These are phyloP conservation scores for Rhodotorula glutinis DNA, from an alignment of 1,284 basidiomycete genomes.

Conservation along the genomic window DNA sequence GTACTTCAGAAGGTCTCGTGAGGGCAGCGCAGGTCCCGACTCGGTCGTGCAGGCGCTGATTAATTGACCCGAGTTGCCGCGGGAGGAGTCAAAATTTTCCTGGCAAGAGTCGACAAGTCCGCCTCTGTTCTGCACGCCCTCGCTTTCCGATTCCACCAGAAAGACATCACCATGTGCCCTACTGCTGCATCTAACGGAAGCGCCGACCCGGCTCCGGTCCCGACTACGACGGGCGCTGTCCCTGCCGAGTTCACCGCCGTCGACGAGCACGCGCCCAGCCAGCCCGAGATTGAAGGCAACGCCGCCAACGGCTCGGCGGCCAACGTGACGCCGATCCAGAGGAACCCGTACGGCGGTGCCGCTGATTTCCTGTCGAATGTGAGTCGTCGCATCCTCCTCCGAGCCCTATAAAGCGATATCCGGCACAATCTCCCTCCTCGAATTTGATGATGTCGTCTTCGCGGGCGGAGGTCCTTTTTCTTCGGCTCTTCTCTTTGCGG, in stretches of 20 bases:
- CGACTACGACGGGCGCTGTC: conserved; percentile 34
- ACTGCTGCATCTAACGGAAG: conserved; percentile 11
- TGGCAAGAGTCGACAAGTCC: no score
- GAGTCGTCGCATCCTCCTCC: background rate
- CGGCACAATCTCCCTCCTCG: no score
- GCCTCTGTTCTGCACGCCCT: no score
- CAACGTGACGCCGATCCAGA: conserved; percentile 34
- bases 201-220: conserved; percentile 20
- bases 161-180: conserved; percentile 35
- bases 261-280: conserved; percentile 33
- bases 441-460: no score
- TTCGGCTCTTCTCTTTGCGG: no score
- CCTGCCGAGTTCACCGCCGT: conserved; percentile 33
- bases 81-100: no score
- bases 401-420: no score
- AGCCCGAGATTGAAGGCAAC: conserved; percentile 21
- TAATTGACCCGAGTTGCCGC: no score
- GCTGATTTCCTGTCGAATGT: conserved; percentile 69
- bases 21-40: no score
- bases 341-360: conserved; percentile 82
- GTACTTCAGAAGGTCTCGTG: no score
- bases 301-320: conserved; percentile 4
- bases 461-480: no score
- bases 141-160: background rate
- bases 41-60: no score